Percentiles rank a stretch among this genome's conserved stretches.
phyloP scores from a whole-genome alignment of 2,329 filamentous ascomycete genomes.

The Alternaria burnsii region DNA sequence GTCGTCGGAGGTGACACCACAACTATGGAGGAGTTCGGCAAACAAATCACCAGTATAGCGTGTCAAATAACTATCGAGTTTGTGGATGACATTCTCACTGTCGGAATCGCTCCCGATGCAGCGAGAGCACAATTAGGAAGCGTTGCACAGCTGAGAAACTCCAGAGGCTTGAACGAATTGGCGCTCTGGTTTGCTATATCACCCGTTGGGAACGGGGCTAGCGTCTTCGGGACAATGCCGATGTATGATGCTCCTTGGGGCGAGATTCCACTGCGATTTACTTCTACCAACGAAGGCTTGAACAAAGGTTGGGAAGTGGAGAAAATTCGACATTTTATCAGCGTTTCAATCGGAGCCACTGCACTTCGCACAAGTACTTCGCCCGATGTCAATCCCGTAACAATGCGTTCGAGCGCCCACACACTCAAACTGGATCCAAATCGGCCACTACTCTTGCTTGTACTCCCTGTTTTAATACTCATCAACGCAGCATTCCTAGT shows the following conservation, averaged over 20 bases:
- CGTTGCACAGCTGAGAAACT: background rate
- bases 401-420: background rate
- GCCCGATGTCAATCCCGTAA: background rate
- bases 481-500: background rate
- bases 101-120: background rate
- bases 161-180: background rate
- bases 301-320: background rate
- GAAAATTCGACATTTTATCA: background rate
- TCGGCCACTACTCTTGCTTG: background rate
- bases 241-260: background rate
- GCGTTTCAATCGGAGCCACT: background rate
- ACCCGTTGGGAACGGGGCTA: background rate
- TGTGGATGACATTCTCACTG: background rate
- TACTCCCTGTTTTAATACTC: background rate
- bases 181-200: background rate
- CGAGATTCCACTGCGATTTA: background rate
- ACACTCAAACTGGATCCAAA: background rate
- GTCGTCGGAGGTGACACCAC: background rate
- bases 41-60: background rate
- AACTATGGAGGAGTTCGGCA: background rate
- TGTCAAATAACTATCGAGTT: background rate
- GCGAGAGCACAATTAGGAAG: background rate
- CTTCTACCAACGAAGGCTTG: background rate
- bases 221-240: background rate
- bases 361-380: background rate